phyloP scores from a whole-genome alignment of 768 basidiomycete species.

The Kwoniella mangroviensis region DNA sequence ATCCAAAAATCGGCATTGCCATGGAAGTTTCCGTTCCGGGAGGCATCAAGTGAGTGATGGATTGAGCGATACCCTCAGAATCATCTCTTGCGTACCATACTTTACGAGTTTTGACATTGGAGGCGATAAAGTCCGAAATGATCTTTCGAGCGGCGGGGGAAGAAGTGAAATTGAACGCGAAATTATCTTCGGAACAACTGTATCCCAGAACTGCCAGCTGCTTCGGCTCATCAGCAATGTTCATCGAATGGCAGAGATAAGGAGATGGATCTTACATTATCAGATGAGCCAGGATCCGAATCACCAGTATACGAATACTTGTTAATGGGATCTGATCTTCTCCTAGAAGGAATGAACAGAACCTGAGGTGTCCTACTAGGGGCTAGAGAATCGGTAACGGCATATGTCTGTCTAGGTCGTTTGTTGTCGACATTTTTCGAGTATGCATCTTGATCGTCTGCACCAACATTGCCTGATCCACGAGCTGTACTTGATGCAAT shows the following conservation, averaged over 20 bases:
- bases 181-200: constrained; percentile 37
- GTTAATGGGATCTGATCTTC: constrained; percentile 17
- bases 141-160: constrained; percentile 45
- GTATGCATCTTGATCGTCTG: constrained; percentile 35
- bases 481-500: constrained; percentile 5
- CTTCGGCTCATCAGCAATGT: constrained; percentile 12
- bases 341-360: constrained; percentile 40
- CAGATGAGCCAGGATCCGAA: background rate
- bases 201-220: constrained; percentile 53
- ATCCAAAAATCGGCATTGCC: constrained; percentile 56
- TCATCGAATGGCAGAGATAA: background rate
- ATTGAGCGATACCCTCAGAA: constrained; percentile 44
- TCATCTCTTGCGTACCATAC: constrained; percentile 56
- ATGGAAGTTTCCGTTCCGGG: constrained; percentile 48
- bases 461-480: background rate
- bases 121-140: constrained; percentile 53
- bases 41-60: constrained; percentile 51
- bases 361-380: constrained; percentile 48
- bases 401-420: constrained; percentile 35
- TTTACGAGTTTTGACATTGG: constrained; percentile 50
- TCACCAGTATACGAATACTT: background rate
- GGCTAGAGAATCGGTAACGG: constrained; percentile 36
- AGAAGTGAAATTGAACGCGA: constrained; percentile 51
- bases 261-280: constrained; percentile 22
- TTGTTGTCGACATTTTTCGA: constrained; percentile 24